A percentile compares a stretch with the other conserved stretches of the same genome.
Evolutionary conservation across 2,329 filamentous ascomycete genomes (phyloP).

Genomic region (Phyllosticta citriasiana): DNA sequence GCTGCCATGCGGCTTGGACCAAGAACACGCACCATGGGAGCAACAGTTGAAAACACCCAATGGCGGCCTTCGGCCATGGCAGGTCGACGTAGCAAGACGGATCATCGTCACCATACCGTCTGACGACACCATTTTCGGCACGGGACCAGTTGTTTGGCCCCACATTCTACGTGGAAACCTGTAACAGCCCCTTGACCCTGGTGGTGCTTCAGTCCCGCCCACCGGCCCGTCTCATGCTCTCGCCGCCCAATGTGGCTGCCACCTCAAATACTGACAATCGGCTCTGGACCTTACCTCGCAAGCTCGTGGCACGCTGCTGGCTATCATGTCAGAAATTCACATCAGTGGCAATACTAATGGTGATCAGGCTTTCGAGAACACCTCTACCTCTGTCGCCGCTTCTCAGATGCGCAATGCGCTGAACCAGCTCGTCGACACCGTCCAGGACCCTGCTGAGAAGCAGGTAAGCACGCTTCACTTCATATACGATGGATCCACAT

Average conservation of each 20-base stretch:
- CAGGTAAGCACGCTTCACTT: slow-evolving; percentile 51
- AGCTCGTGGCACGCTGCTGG: slow-evolving; percentile 6
- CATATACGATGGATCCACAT: slow-evolving; percentile 1
- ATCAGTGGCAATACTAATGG: slow-evolving; percentile 5
- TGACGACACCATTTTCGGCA: background rate
- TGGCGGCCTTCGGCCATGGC: background rate
- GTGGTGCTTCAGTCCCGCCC: slow-evolving; percentile 1
- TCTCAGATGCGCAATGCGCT: slow-evolving; percentile 98
- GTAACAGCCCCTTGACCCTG: slow-evolving; percentile 7
- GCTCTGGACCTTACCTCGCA: background rate
- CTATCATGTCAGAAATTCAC: background rate
- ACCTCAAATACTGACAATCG: background rate
- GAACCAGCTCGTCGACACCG: slow-evolving; percentile 83
- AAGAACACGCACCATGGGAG: background rate
- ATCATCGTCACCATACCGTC: background rate
- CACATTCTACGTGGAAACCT: slow-evolving; percentile 10
- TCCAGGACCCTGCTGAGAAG: slow-evolving; percentile 64
- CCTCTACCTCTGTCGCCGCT: slow-evolving; percentile 92
- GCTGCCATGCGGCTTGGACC: background rate
- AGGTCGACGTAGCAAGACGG: background rate
- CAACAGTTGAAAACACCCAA: background rate
- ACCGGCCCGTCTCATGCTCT: background rate
- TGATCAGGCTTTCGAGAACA: slow-evolving; percentile 90
- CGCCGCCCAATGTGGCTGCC: background rate
- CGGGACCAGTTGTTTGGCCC: slow-evolving; percentile 3